A percentile compares a stretch with the other conserved stretches of the same genome.
These are phyloP conservation scores for Medicago ruthenica DNA, from an alignment of 306 rosid genomes.

Conservation along the genomic window DNA sequence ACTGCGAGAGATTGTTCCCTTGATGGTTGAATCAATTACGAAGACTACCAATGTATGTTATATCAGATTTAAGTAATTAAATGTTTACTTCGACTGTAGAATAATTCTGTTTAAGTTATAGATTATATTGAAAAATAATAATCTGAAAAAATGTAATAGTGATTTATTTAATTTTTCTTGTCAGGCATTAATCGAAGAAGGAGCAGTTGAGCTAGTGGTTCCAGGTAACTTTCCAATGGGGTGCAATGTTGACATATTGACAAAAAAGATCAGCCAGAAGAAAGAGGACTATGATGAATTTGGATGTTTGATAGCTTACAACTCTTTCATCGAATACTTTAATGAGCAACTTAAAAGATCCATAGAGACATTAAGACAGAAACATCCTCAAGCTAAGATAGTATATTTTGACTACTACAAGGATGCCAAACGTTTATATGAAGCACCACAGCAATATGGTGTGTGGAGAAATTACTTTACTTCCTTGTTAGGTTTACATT, in stretches of 20 bases:
- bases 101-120: too few relatives aligned
- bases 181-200: constrained; percentile 5
- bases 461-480: too few relatives aligned
- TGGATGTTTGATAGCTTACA: constrained; percentile 57
- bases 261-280: constrained; percentile 25
- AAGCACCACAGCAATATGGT: too few relatives aligned
- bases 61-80: too few relatives aligned
- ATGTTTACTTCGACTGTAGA: too few relatives aligned
- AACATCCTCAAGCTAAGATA: constrained; percentile 50
- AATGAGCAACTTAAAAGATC: constrained; percentile 47
- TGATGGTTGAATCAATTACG: too few relatives aligned
- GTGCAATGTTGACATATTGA: constrained; percentile 11
- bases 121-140: too few relatives aligned
- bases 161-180: background rate
- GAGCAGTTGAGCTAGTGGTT: background rate
- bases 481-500: too few relatives aligned
- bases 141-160: background rate
- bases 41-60: too few relatives aligned
- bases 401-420: constrained; percentile 56
- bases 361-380: constrained; percentile 18
- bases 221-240: background rate
- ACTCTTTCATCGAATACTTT: constrained; percentile 44
- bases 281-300: constrained; percentile 34
- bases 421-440: background rate
- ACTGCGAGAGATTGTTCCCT: too few relatives aligned